Base-by-base conservation (phyloP, 306 rosid species). In the Cicer bijugum region DNA sequence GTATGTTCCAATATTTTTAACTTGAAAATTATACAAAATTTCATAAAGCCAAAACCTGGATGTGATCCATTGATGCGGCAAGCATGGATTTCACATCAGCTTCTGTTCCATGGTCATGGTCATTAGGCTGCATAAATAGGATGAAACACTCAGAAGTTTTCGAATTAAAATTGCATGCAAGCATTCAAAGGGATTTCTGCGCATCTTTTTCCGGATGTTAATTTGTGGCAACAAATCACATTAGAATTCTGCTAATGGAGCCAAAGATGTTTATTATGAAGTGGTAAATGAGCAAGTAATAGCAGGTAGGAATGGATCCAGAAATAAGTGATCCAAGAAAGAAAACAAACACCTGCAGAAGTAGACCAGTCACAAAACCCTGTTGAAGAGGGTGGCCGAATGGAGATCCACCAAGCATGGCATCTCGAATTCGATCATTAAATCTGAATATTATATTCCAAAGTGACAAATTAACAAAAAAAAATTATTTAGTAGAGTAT, bases 321-420 rank as follows among this genome's bases (percentile, higher is more conserved):
- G 17, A 53, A 53, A 53, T 58, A 56, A 62, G 50, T 7, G 15
- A 33, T 58, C 6, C 14, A 46, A 28, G 19, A 72, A 39, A 19
- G 39, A 73, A 55, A 37, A 35, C 16, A 60, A 56, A 59, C 75
- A 91, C 98, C 97, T 88, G 90, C 81, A 91, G 80, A 39, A 85
- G 71, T 15, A 94, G 85, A 67, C 98, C 98, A 55, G 96, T 94
- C 33, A 81, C 89, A 84, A 94, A 94, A 82, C 98, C 98, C 85
- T 94, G 98, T 82, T 91, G 97, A 77, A 91, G 97, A 83, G 97
- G 92, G 86, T 87, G 79, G 61, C 97, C 97, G 88, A 94, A 94
- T 45, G 97, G 98, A 86, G 97, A 91, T 70, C 98, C 97, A 84
- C 98, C 98, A 71, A 91, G 92, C 57, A 87, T 47, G 15, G 97